Conservation (phyloP, 148 eudicot species). For the Fagopyrum homotropicum region DNA sequence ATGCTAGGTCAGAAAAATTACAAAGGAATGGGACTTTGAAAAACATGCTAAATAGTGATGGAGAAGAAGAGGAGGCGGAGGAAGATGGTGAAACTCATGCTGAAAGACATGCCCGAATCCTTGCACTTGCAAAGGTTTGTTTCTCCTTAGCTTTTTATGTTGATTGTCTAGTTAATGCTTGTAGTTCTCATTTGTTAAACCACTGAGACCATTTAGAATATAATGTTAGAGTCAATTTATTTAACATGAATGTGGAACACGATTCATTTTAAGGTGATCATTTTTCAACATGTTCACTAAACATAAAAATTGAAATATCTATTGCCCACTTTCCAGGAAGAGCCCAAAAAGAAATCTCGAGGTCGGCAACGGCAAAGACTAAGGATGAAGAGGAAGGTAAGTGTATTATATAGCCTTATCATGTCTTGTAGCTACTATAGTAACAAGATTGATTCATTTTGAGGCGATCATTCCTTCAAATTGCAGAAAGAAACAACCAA, state of each 20-base stretch:
- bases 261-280: no score
- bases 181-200: neutral
- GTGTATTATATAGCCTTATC: neutral
- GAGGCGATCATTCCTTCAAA: neutral
- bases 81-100: slow-evolving; percentile 68
- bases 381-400: slow-evolving; percentile 55
- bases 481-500: slow-evolving; percentile 5
- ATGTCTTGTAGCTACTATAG: neutral
- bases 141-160: neutral
- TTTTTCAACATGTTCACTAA: neutral
- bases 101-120: slow-evolving; percentile 61
- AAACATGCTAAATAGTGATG: slow-evolving; percentile 74
- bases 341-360: slow-evolving; percentile 40
- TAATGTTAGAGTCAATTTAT: neutral
- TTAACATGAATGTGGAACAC: neutral
- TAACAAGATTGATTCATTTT: neutral
- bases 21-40: slow-evolving; percentile 68
- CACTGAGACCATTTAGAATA: neutral
- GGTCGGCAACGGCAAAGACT: slow-evolving; percentile 68
- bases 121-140: slow-evolving; percentile 59
- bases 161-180: neutral
- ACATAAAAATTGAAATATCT: neutral
- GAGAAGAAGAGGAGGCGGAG: slow-evolving; percentile 51
- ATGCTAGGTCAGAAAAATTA: slow-evolving; percentile 73
- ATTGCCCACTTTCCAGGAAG: slow-evolving; percentile 11